Base-by-base conservation (phyloP, 768 basidiomycete genomes). In the Thelephora aurantiotincta region DNA sequence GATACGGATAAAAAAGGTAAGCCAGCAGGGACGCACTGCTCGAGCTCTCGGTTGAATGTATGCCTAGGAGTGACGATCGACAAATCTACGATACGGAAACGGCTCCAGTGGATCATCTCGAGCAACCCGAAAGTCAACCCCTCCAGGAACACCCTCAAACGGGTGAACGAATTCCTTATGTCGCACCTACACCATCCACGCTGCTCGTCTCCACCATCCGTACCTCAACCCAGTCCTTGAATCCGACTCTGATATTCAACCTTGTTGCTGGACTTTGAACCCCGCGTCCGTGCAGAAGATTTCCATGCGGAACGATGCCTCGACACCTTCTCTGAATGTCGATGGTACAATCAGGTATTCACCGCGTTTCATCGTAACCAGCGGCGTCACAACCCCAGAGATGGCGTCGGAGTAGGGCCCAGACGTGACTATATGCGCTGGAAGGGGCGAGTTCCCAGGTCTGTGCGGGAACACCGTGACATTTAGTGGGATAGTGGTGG, bases 51-150 rank as follows among this genome's bases (percentile, higher is more conserved):
- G 14, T 41, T 41, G 18, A 41, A 18, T 18, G 18, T 18, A 41
- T 5, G 2, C 5, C 38, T 20, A 34, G 51, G 33, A 11, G 23
- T 46, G 6, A 33, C 33, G 51, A 60, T 57, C 38, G 70, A 67
- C 52, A 96, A 96, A 60, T 62, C 68, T 16, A 63, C 71, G 11
- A 76, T 97, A 52, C 75, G 77, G 11, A 80, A 68, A 11, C 72
- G 90, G 14, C 68, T 97, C 33, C 82, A 97, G 58, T 90, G 86
- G 87, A 77, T 97, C 43, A 82, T 92, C 49, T 69, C 81, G 16
- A 80, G 77, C 52, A 66, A 73, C 45, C 83, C 86, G 5, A 66
- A 69, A 47, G 83, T 80, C 3, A 97, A 96, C 58, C 93, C 94
- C 0, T 80, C 86, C 9, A 74, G 91, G 36, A 71, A 77, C 13